A percentile compares a stretch with the other conserved stretches of the same genome.
These are phyloP conservation scores for Zygoascus meyerae DNA, from an alignment of 1,139 yeast genomes.

Conservation along the genomic window DNA sequence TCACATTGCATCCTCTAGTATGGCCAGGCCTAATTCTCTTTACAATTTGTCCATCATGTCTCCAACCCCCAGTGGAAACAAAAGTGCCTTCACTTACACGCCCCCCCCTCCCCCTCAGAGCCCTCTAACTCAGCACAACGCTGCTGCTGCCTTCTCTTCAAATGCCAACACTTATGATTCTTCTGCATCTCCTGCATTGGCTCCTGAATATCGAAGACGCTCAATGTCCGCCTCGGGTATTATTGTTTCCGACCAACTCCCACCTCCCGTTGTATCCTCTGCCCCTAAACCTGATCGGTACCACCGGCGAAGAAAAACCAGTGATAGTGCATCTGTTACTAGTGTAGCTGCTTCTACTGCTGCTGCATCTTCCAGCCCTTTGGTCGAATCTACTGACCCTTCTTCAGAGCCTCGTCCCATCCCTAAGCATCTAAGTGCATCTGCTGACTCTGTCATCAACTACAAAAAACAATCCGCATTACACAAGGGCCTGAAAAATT, in stretches of 20 bases:
- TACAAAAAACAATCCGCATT: too few species aligned
- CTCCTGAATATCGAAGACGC: slow-evolving; percentile 1
- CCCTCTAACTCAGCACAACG: neutral
- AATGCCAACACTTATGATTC: neutral
- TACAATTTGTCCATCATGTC: slow-evolving; percentile 11
- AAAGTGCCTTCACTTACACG: too few species aligned
- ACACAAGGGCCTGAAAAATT: too few species aligned
- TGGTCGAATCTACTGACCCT: neutral
- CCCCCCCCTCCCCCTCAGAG: neutral
- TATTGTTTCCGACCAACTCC: neutral
- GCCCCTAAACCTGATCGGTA: slow-evolving; percentile 27
- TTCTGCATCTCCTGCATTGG: neutral
- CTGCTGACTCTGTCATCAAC: too few species aligned
- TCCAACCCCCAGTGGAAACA: neutral
- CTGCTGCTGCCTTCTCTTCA: too few species aligned
- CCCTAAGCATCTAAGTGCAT: too few species aligned
- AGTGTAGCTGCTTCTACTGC: neutral
- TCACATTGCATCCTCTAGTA: slow-evolving; percentile 10
- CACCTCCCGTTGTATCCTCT: neutral
- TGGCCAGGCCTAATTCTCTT: slow-evolving; percentile 15
- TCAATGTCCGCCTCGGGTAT: neutral
- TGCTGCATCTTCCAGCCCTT: neutral
- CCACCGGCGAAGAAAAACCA: slow-evolving; percentile 24
- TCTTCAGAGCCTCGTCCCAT: too few species aligned
- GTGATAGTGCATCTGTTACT: neutral